These are phyloP conservation scores for Platismatia glauca DNA, from an alignment of 495 filamentous ascomycete genomes.

Conservation along the genomic window DNA sequence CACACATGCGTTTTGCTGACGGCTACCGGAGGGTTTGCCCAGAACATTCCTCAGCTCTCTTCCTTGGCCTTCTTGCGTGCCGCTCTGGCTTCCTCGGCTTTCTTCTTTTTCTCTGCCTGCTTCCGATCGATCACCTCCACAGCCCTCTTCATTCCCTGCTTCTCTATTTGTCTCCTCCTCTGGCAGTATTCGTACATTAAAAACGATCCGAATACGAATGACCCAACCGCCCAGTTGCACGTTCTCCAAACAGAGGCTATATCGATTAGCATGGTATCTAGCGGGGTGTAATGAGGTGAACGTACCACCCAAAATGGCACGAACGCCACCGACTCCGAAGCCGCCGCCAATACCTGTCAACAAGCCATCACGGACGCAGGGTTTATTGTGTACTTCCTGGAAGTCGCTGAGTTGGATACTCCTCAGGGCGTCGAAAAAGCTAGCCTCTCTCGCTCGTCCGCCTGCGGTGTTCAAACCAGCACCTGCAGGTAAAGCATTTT, in stretches of 20 bases:
- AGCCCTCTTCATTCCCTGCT: constrained; percentile 66
- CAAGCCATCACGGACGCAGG: constrained; percentile 75
- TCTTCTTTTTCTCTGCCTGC: constrained; percentile 54
- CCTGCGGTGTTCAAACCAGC: constrained; percentile 40
- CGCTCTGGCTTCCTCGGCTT: constrained; percentile 42
- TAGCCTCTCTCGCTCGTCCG: constrained; percentile 36
- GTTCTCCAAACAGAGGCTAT: constrained; percentile 45
- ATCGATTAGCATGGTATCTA: constrained; percentile 14
- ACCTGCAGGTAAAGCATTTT: constrained; percentile 39
- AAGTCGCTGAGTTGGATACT: constrained; percentile 62
- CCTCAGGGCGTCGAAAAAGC: constrained; percentile 55
- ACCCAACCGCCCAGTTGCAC: constrained; percentile 77
- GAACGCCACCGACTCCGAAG: constrained; percentile 60
- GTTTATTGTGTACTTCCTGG: constrained; percentile 62
- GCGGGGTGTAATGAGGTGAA: background rate
- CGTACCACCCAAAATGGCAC: constrained; percentile 67
- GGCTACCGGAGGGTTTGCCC: background rate
- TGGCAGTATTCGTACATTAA: constrained; percentile 75
- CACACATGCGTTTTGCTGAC: background rate
- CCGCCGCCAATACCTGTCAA: constrained; percentile 74
- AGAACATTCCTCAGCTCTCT: constrained; percentile 16
- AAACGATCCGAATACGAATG: constrained; percentile 55
- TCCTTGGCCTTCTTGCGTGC: constrained; percentile 45
- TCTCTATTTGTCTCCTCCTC: constrained; percentile 57
- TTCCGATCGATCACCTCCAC: constrained; percentile 71